Evolutionary conservation across 768 basidiomycete species (phyloP), one percentile per base, ranked within the genome.

Genomic region (Naematelia encephala): DNA sequence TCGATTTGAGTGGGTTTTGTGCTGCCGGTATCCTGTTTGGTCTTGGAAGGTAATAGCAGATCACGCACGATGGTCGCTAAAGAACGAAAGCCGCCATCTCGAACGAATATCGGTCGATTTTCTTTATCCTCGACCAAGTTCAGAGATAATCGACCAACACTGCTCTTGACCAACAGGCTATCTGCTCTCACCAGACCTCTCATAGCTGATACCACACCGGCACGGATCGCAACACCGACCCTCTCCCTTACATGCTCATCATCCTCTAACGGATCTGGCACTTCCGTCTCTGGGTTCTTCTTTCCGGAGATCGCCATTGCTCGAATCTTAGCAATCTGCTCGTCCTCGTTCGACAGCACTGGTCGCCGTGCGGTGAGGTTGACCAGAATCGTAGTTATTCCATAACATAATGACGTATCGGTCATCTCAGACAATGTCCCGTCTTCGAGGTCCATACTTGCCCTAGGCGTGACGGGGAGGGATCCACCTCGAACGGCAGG

Each of bases 301-400:
- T 62, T 63, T 8, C 75, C 78, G 16, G 79, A 66, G 48, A 81
- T 80, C 2, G 91, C 84, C 87, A 97, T 89, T 50, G 80, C 81
- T 64, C 84, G 84, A 39, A 97, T 80, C 72, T 86, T 89, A 54
- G 86, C 85, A 3, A 94, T 82, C 70, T 96, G 91, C 27, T 82
- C 80, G 70, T 94, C 86, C 74, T 96, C 91, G 52, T 88, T 85
- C 5, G 83, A 87, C 21, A 91, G 79, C 12, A 81, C 83, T 5
- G 87, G 86, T 51, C 82, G 85, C 71, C 87, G 87, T 11, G 82
- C 78, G 47, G 85, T 85, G 34, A 96, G 73, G 71, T 96, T 92
- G 61, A 82, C 78, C 49, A 90, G 82, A 62, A 93, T 86, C 52
- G 85, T 81, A 26, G 88, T 82, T 44, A 91, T 75, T 4, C 93